A percentile compares a stretch with the other conserved stretches of the same genome.
Evolutionary conservation across 2,329 filamentous ascomycete genomes (phyloP).

Genomic region (Talaromyces sp.): DNA sequence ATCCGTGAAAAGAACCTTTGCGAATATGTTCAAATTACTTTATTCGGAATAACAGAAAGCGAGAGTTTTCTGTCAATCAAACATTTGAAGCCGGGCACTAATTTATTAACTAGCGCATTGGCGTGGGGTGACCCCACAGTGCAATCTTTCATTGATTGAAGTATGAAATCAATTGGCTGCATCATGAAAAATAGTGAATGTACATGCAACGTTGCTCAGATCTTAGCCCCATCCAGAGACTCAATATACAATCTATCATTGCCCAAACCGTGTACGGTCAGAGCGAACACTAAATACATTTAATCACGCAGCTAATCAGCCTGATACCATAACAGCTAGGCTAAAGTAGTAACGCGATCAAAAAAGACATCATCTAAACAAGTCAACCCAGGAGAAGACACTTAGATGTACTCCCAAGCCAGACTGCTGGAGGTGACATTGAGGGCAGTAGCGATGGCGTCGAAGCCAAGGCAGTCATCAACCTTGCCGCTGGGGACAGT

Average conservation of each 20-base stretch:
- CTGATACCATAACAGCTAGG: background rate
- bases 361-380: background rate
- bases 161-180: background rate
- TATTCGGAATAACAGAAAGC: too few species aligned
- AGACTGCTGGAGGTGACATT: conserved; percentile 23
- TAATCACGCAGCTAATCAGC: background rate
- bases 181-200: background rate
- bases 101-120: too few species aligned
- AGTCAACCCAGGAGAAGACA: background rate
- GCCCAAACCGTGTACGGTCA: background rate
- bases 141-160: too few species aligned
- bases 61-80: too few species aligned
- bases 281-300: background rate
- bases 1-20: too few species aligned
- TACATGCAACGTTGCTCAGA: background rate
- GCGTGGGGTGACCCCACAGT: too few species aligned
- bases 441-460: conserved; percentile 31
- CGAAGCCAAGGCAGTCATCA: conserved; percentile 42
- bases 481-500: conserved; percentile 42
- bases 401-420: conserved; percentile 46
- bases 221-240: background rate
- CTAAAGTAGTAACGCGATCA: too few species aligned
- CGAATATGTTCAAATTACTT: too few species aligned
- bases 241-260: background rate
- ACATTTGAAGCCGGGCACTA: too few species aligned